These are phyloP conservation scores for Trichoderma reesei DNA, from an alignment of 495 filamentous ascomycete genomes.

Conservation along the genomic window DNA sequence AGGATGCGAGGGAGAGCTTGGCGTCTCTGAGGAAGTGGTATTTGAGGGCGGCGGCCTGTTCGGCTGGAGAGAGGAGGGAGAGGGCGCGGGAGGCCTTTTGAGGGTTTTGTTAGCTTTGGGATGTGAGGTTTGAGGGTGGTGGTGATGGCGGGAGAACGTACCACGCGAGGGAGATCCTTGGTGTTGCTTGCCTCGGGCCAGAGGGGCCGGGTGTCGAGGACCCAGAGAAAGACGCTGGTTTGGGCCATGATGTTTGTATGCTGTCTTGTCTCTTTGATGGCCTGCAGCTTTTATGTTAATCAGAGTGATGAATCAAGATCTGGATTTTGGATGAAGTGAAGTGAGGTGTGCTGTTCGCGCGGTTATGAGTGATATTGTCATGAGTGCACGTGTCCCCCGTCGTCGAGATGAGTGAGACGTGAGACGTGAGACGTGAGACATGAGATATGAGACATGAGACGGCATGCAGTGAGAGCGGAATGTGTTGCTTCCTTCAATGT, in stretches of 20 bases:
- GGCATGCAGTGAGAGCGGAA: neutral
- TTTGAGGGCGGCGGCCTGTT: slow-evolving; percentile 39
- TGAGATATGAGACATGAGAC: neutral
- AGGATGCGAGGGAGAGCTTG: slow-evolving; percentile 60
- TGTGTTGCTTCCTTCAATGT: neutral
- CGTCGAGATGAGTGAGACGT: neutral
- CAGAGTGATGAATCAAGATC: neutral
- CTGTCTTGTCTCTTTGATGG: neutral
- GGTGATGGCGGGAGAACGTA: slow-evolving; percentile 15
- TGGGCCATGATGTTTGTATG: slow-evolving; percentile 14
- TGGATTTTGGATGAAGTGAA: neutral
- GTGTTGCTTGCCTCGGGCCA: slow-evolving; percentile 33
- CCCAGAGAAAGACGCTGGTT: slow-evolving; percentile 22
- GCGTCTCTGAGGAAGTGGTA: slow-evolving; percentile 57
- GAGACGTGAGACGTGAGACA: neutral
- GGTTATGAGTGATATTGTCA: too few relatives aligned
- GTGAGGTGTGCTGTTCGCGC: too few relatives aligned
- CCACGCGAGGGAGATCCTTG: slow-evolving; percentile 29
- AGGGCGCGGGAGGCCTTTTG: slow-evolving; percentile 48
- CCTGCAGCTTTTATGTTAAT: neutral
- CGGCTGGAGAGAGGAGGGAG: slow-evolving; percentile 41
- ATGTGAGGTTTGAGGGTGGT: neutral
- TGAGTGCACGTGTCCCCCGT: too few relatives aligned
- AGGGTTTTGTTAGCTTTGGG: neutral
- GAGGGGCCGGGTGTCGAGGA: slow-evolving; percentile 37